These are phyloP conservation scores for Phytophthora aleatoria DNA, from an alignment of 352 stramenopile species.

Conservation along the genomic window DNA sequence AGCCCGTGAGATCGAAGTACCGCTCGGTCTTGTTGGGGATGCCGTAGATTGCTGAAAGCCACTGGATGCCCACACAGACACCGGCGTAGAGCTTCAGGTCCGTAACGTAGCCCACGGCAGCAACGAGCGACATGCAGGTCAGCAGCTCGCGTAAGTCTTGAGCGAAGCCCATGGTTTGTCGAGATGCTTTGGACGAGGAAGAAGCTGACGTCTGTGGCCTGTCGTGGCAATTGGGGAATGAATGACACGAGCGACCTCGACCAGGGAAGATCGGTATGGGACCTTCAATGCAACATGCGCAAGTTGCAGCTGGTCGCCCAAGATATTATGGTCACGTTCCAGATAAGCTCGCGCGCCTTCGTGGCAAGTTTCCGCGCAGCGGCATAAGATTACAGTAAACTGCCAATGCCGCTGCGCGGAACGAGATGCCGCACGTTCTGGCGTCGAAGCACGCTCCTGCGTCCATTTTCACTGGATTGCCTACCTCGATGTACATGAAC, in stretches of 20 bases:
- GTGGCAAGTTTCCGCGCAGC: background rate
- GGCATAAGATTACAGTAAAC: background rate
- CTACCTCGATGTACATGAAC: background rate
- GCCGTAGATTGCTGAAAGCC: conserved; percentile 65
- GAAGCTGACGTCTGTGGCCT: background rate
- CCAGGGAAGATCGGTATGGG: conserved; percentile 7
- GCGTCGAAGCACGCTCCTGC: background rate
- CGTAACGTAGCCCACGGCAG: conserved; percentile 38
- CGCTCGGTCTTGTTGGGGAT: conserved; percentile 74
- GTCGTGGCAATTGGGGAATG: background rate
- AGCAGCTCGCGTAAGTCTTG: conserved; percentile 79
- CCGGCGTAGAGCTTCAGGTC: conserved; percentile 55
- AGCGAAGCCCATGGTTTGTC: conserved; percentile 23
- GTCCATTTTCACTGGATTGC: background rate
- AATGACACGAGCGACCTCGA: conserved; percentile 2
- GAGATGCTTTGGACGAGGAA: conserved; percentile 4
- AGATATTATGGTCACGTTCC: conserved; percentile 1
- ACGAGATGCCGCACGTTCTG: background rate
- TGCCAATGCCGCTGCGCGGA: conserved; percentile 1
- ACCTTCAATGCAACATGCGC: conserved; percentile 11
- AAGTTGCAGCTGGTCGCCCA: conserved; percentile 6
- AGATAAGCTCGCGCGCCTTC: conserved; percentile 3
- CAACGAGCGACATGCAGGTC: conserved; percentile 65
- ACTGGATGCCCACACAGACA: conserved; percentile 66
- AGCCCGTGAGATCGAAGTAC: conserved; percentile 84